Evolutionary conservation across 345 rosid genomes (phyloP).

Genomic region (Carallia pectinifolia): DNA sequence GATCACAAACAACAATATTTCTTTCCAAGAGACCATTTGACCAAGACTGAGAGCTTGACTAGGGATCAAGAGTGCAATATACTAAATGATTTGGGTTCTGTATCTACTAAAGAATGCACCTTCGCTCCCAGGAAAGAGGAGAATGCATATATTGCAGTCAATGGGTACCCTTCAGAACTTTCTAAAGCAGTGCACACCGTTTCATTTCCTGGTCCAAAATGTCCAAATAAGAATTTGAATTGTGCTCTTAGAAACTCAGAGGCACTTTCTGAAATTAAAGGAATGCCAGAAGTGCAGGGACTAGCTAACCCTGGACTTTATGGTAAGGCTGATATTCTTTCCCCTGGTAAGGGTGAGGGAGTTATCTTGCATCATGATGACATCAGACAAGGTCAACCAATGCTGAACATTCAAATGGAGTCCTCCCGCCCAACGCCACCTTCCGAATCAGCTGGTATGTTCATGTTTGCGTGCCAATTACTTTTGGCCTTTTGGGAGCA

Average conservation of each 20-base stretch:
- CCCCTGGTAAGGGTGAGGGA: conserved; percentile 34
- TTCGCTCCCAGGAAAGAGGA: conserved; percentile 6
- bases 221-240: conserved; percentile 14
- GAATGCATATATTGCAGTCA: conserved; percentile 5
- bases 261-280: conserved; percentile 8
- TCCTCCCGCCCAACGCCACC: conserved; percentile 26
- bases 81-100: conserved; percentile 4
- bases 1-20: conserved; percentile 19
- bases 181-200: conserved; percentile 19
- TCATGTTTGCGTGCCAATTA: conserved; percentile 4
- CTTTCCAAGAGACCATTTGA: conserved; percentile 25
- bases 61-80: conserved; percentile 22
- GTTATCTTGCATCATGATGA: conserved; percentile 24
- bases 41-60: conserved; percentile 25
- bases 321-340: conserved; percentile 18
- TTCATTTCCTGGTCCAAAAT: conserved; percentile 27
- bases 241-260: conserved; percentile 15
- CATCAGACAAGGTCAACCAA: conserved; percentile 22
- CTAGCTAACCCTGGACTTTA: conserved; percentile 3
- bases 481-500: background rate
- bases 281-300: conserved; percentile 14
- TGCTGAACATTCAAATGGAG: conserved; percentile 57
- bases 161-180: conserved; percentile 22
- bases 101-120: conserved; percentile 10
- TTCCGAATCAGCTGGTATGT: conserved; percentile 50